Percentiles rank a stretch among this genome's conserved stretches.
These are phyloP conservation scores for Pseudohalonectria lignicola DNA, from an alignment of 2,329 filamentous ascomycete species.

Conservation along the genomic window DNA sequence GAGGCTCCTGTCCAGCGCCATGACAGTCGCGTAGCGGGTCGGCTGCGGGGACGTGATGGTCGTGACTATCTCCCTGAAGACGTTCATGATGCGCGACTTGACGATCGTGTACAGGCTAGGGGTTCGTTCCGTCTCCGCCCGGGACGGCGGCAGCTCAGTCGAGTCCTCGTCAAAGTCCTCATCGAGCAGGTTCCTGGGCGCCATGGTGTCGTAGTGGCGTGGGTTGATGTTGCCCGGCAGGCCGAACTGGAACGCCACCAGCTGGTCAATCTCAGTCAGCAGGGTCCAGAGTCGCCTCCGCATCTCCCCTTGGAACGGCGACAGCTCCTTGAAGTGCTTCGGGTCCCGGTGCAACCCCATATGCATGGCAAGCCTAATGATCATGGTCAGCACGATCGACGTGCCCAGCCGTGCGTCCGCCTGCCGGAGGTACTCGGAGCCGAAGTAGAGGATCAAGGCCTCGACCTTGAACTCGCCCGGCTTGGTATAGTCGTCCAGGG, in stretches of 20 bases:
- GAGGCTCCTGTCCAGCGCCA: constrained; percentile 12
- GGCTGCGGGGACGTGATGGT: constrained; percentile 6
- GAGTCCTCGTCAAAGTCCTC: constrained; percentile 39
- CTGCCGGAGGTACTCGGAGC: constrained; percentile 14
- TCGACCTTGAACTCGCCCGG: constrained; percentile 16
- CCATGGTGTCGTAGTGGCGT: constrained; percentile 30
- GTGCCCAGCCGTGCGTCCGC: constrained; percentile 13
- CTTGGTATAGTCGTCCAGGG: constrained; percentile 17
- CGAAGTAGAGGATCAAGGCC: constrained; percentile 15
- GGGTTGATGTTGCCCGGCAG: constrained; percentile 37
- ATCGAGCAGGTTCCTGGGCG: constrained; percentile 34
- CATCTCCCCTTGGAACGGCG: constrained; percentile 39
- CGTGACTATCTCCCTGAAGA: constrained; percentile 10
- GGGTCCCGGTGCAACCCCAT: constrained; percentile 38
- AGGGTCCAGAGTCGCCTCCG: constrained; percentile 36
- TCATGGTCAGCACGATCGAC: constrained; percentile 15
- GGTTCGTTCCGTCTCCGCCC: constrained; percentile 29
- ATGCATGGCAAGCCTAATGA: constrained; percentile 15
- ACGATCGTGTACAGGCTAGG: constrained; percentile 15
- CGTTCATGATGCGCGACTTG: constrained; percentile 9
- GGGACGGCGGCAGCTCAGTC: constrained; percentile 26
- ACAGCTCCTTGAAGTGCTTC: constrained; percentile 25
- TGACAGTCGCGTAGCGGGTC: constrained; percentile 8
- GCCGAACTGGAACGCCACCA: constrained; percentile 41
- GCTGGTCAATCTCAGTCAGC: constrained; percentile 32